These are phyloP conservation scores for Austroboletus novae-zelandiae DNA, from an alignment of 1,284 basidiomycete species.

Conservation along the genomic window DNA sequence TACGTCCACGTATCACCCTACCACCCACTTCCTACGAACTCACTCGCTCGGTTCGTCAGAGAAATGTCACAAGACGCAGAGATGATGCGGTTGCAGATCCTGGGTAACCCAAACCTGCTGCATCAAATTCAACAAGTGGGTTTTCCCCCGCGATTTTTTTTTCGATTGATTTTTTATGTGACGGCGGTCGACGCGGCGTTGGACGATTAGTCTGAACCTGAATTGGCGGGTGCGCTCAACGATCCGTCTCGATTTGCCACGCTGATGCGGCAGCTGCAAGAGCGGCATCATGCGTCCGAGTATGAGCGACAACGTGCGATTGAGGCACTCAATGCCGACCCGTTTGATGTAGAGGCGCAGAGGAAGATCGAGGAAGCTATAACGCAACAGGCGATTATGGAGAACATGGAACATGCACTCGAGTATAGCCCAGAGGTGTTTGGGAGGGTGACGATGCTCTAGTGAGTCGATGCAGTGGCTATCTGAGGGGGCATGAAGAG, in stretches of 20 bases:
- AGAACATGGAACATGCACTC: constrained; percentile 90
- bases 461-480: constrained; percentile 50
- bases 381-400: constrained; percentile 83
- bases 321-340: constrained; percentile 74
- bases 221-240: constrained; percentile 71
- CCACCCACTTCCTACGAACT: neutral
- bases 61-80: constrained; percentile 79
- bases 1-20: constrained; percentile 32
- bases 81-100: constrained; percentile 83
- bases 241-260: constrained; percentile 74
- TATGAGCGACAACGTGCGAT: constrained; percentile 63
- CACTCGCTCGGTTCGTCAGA: constrained; percentile 32
- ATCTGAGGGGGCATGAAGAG: neutral
- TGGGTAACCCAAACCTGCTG: constrained; percentile 84
- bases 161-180: neutral
- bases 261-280: constrained; percentile 64
- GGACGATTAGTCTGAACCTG: constrained; percentile 73
- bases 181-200: too few species aligned
- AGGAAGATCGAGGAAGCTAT: constrained; percentile 93
- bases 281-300: constrained; percentile 54
- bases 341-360: constrained; percentile 91
- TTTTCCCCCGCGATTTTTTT: neutral
- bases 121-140: constrained; percentile 67
- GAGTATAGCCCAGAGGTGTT: constrained; percentile 94
- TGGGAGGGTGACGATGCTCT: constrained; percentile 95